phyloP scores from a whole-genome alignment of 345 rosid species.

The Euphorbia pulcherrima region DNA sequence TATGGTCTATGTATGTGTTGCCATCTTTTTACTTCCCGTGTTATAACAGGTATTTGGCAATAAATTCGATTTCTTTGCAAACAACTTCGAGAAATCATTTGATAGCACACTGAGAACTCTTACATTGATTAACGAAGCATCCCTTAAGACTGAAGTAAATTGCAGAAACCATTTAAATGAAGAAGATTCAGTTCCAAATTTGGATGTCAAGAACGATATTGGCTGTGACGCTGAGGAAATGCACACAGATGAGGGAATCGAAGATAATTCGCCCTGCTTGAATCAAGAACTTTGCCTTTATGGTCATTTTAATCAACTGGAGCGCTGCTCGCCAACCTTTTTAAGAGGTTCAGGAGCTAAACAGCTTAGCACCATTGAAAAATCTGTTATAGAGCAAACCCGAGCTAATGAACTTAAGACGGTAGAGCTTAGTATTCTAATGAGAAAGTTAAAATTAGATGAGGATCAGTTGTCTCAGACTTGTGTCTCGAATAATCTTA shows the following conservation, averaged over 20 bases:
- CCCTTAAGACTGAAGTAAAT: constrained; percentile 22
- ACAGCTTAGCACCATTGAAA: constrained; percentile 39
- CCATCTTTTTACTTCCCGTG: constrained; percentile 23
- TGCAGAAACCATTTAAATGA: constrained; percentile 21
- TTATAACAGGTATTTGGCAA: constrained; percentile 69
- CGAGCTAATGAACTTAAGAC: constrained; percentile 73
- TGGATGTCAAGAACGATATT: constrained; percentile 9
- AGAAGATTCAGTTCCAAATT: constrained; percentile 26
- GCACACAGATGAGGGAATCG: constrained; percentile 34
- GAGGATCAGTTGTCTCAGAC: constrained; percentile 48
- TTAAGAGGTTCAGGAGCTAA: constrained; percentile 20
- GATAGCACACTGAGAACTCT: constrained; percentile 80
- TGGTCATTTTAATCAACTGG: constrained; percentile 32
- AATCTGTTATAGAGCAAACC: constrained; percentile 53
- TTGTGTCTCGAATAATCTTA: constrained; percentile 51
- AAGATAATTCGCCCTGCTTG: constrained; percentile 25
- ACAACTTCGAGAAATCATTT: constrained; percentile 79
- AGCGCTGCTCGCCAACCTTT: constrained; percentile 28
- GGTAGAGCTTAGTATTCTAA: constrained; percentile 48
- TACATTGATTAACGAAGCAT: constrained; percentile 53
- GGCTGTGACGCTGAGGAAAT: constrained; percentile 20
- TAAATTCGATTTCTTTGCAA: constrained; percentile 53
- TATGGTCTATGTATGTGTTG: constrained; percentile 7
- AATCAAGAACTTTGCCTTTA: constrained; percentile 39
- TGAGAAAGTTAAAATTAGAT: constrained; percentile 48